Evolutionary conservation across 768 basidiomycete species (phyloP), one percentile per base, ranked within the genome.

Genomic region (Pholiota conissans): DNA sequence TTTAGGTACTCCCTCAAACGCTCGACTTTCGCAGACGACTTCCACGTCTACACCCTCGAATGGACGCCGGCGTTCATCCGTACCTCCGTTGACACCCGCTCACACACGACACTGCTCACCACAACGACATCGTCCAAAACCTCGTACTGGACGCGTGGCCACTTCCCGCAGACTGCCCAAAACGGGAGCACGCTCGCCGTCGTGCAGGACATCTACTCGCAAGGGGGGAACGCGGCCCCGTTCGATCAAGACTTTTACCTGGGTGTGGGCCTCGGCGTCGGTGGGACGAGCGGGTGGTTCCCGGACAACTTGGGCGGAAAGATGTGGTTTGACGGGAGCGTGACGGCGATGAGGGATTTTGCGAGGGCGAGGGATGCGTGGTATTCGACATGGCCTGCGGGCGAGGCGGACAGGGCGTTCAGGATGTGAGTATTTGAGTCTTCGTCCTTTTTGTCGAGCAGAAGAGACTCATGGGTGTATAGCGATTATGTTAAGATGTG

Each of bases 251-350:
- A 81, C 1, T 95, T 96, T 70, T 94, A 91, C 76, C 69, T 95
- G 20, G 81, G 89, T 49, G 75, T 95, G 54, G 77, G 88, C 62
- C 73, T 95, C 8, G 90, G 87, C 0, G 91, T 79, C 0, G 93
- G 93, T 0, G 92, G 91, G 0, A 93, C 89, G 52, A 86, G 83
- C 59, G 93, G 93, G 22, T 95, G 89, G 89, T 95, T 95, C 82
- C 90, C 90, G 0, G 94, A 96, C 65, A 79, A 76, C 5, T 74
- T 84, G 3, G 91, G 90, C 32, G 77, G 70, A 53, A 92, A 93
- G 69, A 87, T 89, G 14, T 92, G 91, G 91, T 74, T 86, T 53
- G 89, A 93, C 67, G 81, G 78, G 1, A 81, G 81, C 13, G 47
- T 60, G 70, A 73, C 77, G n/a, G 90, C 90, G 8, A 90, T 90